A percentile compares a stretch with the other conserved stretches of the same genome.
phyloP scores from a whole-genome alignment of 2,329 filamentous ascomycete genomes.

The Leptoxyphium fumago region DNA sequence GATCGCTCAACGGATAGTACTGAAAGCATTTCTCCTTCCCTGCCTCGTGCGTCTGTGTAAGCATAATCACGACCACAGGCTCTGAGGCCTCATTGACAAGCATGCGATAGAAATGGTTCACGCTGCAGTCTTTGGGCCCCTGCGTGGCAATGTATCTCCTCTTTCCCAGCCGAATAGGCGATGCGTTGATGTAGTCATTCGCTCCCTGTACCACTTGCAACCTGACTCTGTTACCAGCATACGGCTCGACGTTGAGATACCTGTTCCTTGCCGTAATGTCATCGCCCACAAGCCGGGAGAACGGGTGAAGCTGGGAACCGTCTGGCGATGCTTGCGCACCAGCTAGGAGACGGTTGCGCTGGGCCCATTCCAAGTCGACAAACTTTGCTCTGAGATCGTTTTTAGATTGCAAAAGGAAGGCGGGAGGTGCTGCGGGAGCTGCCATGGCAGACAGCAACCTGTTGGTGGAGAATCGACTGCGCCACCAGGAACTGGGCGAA shows the following conservation, averaged over 20 bases:
- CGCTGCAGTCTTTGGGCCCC: conserved; percentile 64
- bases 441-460: conserved; percentile 5
- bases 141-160: conserved; percentile 72
- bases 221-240: conserved; percentile 70
- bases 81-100: conserved; percentile 64
- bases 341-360: conserved; percentile 39
- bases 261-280: conserved; percentile 56
- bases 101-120: conserved; percentile 91
- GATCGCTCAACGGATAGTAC: conserved; percentile 46
- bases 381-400: conserved; percentile 47
- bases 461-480: conserved; percentile 2
- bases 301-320: conserved; percentile 23
- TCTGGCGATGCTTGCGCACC: conserved; percentile 29
- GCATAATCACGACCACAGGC: conserved; percentile 73
- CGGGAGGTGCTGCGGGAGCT: conserved; percentile 25
- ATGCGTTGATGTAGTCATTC: conserved; percentile 40
- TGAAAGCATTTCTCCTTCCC: conserved; percentile 71
- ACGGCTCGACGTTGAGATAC: conserved; percentile 82
- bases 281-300: conserved; percentile 43
- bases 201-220: conserved; percentile 58
- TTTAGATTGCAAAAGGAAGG: conserved; percentile 37
- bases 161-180: conserved; percentile 29
- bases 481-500: not conserved
- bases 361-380: conserved; percentile 45
- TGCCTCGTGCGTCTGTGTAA: conserved; percentile 75